Percentiles rank a stretch among this genome's conserved stretches.
Conservation (phyloP, 768 basidiomycete genomes). For the Mycena belliarum region DNA sequence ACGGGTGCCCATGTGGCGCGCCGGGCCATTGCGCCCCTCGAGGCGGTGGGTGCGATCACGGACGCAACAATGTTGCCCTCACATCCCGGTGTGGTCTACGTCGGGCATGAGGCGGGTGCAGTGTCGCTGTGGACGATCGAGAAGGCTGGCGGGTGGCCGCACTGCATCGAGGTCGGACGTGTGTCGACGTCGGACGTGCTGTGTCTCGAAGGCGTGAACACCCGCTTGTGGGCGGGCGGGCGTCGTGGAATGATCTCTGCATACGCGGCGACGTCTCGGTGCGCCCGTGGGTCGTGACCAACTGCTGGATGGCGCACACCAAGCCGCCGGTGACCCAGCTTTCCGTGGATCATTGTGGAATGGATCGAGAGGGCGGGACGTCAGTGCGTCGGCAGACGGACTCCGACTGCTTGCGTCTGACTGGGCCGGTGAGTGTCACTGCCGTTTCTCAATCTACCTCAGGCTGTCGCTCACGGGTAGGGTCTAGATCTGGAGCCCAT, state of each 20-base stretch:
- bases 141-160: slow-evolving; percentile 55
- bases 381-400: slow-evolving; percentile 83
- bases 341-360: slow-evolving; percentile 70
- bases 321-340: slow-evolving; percentile 64
- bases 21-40: slow-evolving; percentile 59
- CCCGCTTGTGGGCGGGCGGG: slow-evolving; percentile 85
- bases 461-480: background rate
- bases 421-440: slow-evolving; percentile 73
- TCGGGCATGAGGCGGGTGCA: slow-evolving; percentile 92
- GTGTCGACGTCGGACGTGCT: slow-evolving; percentile 81
- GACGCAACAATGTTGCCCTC: slow-evolving; percentile 76
- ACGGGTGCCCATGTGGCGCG: no score
- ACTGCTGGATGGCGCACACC: slow-evolving; percentile 83
- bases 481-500: slow-evolving; percentile 73
- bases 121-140: slow-evolving; percentile 78
- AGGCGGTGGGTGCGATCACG: slow-evolving; percentile 81
- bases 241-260: slow-evolving; percentile 80
- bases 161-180: slow-evolving; percentile 75
- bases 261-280: slow-evolving; percentile 72
- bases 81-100: slow-evolving; percentile 64
- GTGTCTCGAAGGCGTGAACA: slow-evolving; percentile 80
- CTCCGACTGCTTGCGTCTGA: slow-evolving; percentile 75
- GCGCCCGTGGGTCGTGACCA: slow-evolving; percentile 84
- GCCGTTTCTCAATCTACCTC: background rate
- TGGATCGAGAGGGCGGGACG: slow-evolving; percentile 72